A percentile compares a stretch with the other conserved stretches of the same genome.
Conservation (phyloP, 2,329 filamentous ascomycete genomes). For the Aspergillus puulaauensis region DNA sequence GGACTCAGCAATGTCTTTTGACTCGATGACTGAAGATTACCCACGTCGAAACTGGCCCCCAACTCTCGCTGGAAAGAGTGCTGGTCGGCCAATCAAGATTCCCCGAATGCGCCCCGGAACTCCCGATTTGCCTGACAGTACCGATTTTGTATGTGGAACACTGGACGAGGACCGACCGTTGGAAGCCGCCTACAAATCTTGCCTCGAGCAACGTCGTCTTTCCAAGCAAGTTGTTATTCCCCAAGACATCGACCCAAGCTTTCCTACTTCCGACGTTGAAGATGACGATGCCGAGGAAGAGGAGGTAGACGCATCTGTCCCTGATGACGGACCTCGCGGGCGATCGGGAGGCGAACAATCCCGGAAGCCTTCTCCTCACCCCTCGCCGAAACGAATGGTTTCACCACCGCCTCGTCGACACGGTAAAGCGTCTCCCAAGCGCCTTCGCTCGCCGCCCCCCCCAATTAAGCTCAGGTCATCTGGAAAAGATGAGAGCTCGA, state of each 20-base stretch:
- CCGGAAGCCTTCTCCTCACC: conserved; percentile 54
- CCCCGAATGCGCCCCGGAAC: conserved; percentile 65
- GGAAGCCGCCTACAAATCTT: conserved; percentile 90
- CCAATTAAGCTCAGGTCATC: conserved; percentile 51
- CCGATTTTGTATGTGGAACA: conserved; percentile 98
- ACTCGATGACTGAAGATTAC: conserved; percentile 44
- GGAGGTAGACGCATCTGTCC: conserved; percentile 51
- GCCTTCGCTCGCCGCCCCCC: conserved; percentile 70
- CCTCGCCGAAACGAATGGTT: conserved; percentile 63
- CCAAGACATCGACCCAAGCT: conserved; percentile 97
- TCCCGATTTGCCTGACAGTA: conserved; percentile 90
- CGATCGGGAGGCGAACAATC: conserved; percentile 44
- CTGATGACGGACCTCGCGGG: conserved; percentile 51
- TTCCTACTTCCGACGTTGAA: conserved; percentile 90
- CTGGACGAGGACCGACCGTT: conserved; percentile 91
- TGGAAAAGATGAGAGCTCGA: conserved; percentile 41
- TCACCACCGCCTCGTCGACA: conserved; percentile 56
- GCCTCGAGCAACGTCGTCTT: conserved; percentile 75
- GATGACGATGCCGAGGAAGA: conserved; percentile 75
- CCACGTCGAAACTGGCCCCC: conserved; percentile 28
- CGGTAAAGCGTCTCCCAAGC: conserved; percentile 59
- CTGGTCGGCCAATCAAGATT: conserved; percentile 41
- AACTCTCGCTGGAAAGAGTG: conserved; percentile 25
- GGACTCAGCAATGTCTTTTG: conserved; percentile 55
- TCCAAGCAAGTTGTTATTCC: conserved; percentile 80